Percentiles rank a stretch among this genome's conserved stretches.
phyloP scores from a whole-genome alignment of 169 alveolate species.

The Ichthyophthirius multifiliis region DNA sequence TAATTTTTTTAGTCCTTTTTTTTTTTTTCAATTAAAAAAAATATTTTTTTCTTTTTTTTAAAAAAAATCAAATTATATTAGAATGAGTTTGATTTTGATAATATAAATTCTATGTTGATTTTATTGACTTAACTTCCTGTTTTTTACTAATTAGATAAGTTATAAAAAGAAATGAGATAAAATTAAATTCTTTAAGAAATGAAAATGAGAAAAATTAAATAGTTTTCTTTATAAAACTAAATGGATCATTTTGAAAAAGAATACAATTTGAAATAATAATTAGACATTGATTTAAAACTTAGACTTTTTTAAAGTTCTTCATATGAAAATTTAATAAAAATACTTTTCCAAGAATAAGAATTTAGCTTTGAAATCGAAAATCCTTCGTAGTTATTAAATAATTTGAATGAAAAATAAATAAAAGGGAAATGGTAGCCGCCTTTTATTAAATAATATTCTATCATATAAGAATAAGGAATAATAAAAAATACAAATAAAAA shows the following conservation, averaged over 20 bases:
- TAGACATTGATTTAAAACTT: not conserved
- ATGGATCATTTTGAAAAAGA: not conserved
- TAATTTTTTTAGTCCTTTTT: too few relatives aligned
- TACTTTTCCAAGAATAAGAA: not conserved
- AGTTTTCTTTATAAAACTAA: not conserved
- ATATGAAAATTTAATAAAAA: not conserved
- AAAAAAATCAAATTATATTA: not conserved
- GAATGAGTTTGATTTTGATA: not conserved
- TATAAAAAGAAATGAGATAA: not conserved
- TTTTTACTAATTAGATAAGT: not conserved
- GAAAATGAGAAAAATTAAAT: not conserved
- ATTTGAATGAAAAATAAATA: not conserved
- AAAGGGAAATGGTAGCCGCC: not conserved
- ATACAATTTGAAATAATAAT: not conserved
- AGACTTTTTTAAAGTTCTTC: not conserved
- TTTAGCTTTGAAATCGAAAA: not conserved
- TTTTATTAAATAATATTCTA: not conserved
- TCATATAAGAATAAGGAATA: not conserved
- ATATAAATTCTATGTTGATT: not conserved
- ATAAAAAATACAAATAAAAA: not conserved
- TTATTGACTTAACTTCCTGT: not conserved
- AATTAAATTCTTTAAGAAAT: not conserved
- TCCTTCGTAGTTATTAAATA: not conserved
- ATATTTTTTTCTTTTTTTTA: too few relatives aligned
- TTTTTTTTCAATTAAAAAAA: not conserved